Evolutionary conservation across 805 yeast genomes (phyloP).

Genomic region (Debaryomyces prosopidis): DNA sequence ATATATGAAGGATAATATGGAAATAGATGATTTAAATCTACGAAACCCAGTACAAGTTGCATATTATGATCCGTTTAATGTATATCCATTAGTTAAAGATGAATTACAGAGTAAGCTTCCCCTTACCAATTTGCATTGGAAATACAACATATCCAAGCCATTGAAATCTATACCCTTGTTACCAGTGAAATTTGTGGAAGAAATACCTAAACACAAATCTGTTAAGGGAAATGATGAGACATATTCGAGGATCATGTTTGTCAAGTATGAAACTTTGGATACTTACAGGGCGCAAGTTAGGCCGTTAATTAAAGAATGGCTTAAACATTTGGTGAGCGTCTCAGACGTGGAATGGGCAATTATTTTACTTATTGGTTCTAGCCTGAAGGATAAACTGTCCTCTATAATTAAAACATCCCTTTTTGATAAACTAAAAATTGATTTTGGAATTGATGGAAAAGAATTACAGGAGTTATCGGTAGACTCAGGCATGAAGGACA

Average conservation of each 20-base stretch:
- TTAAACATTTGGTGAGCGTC: conserved; percentile 41
- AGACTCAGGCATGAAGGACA: conserved; percentile 24
- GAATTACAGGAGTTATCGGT: conserved; percentile 19
- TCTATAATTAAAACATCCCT: conserved; percentile 46
- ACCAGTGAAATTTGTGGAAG: conserved; percentile 56
- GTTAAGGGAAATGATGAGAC: conserved; percentile 31
- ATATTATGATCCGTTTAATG: conserved; percentile 74
- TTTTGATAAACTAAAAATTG: conserved; percentile 55
- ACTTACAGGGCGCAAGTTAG: conserved; percentile 77
- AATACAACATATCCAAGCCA: conserved; percentile 46
- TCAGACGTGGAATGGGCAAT: conserved; percentile 61
- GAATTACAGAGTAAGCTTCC: conserved; percentile 51
- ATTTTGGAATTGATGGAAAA: conserved; percentile 47
- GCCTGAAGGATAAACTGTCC: conserved; percentile 32
- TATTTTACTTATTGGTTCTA: conserved; percentile 48
- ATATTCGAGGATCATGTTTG: conserved; percentile 66
- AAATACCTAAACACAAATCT: conserved; percentile 43
- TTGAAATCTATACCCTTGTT: conserved; percentile 64
- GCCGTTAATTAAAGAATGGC: conserved; percentile 83
- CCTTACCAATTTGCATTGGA: conserved; percentile 73
- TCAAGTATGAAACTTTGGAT: conserved; percentile 67
- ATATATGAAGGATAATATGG: conserved; percentile 1
- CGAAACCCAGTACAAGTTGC: conserved; percentile 42
- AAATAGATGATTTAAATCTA: conserved; percentile 4
- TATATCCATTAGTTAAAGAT: conserved; percentile 45